Base-by-base conservation (phyloP, 768 basidiomycete genomes). In the Calvatia gigantea region DNA sequence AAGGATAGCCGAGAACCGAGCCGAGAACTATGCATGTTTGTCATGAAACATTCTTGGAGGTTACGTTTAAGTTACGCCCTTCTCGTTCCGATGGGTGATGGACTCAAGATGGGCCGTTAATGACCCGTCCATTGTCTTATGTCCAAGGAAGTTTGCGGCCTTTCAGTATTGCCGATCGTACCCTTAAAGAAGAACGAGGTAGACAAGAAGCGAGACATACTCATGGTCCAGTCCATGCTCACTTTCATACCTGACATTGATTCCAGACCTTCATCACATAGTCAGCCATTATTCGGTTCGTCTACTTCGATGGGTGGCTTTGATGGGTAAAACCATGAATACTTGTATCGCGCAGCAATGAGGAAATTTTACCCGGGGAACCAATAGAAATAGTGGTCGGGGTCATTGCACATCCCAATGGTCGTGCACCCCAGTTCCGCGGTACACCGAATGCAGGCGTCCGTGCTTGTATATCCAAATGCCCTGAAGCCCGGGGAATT, bases 381-480 rank as follows among this genome's bases (percentile, higher is more conserved):
- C 76, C 80, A 82, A 60, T 81, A 80, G 56, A 82, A 83, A 45
- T 72, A 72, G 60, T 77, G 78, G 32, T 77, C 76, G 2, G 76
- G 74, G 49, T 79, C 76, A 43, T 52, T 28, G 53, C 78, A 79
- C 55, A 58, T 52, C 2, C 61, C 68, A 3, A 65, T 60, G 4
- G 69, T 69, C 11, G 73, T 73, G 39, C 70, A 69, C n/a, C 63
- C 61, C 15, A 56, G 31, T 5, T 69, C 69, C 2, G 65, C 66
- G 2, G 63, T 73, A 51, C 69, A 68, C 3, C 60, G 47, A 1
- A 62, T 65, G 58, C 54, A 79, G 0, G 72, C 65, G 17, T 67
- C 67, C 9, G 69, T 64, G 31, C 71, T 81, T 21, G 67, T 68
- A 58, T 78, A 82, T 11, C 81, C 80, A 58, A 82, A 82, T 9